phyloP scores from a whole-genome alignment of 805 yeast genomes.

The Myxozyma mucilagina region DNA sequence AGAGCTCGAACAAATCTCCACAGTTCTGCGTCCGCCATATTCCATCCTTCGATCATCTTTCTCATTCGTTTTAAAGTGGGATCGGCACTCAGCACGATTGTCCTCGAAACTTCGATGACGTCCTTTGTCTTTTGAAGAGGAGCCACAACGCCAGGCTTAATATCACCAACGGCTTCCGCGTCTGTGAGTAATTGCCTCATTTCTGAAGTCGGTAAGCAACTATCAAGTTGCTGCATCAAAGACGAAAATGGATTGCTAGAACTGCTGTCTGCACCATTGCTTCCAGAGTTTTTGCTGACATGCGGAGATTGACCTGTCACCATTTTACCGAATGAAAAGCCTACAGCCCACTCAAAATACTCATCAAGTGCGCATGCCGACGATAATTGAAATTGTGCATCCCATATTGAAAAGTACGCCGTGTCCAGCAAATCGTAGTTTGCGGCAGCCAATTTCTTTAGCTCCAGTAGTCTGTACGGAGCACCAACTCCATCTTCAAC shows the following conservation, averaged over 20 bases:
- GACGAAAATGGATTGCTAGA: background rate
- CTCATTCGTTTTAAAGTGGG: background rate
- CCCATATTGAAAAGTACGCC: conserved; percentile 12
- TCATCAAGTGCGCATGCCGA: conserved; percentile 14
- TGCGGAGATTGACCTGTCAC: background rate
- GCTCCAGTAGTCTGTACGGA: conserved; percentile 14
- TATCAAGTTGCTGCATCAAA: background rate
- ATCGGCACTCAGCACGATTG: background rate
- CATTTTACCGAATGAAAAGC: conserved; percentile 14
- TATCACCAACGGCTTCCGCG: background rate
- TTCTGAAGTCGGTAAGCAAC: conserved; percentile 8
- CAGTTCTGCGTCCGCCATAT: conserved; percentile 30
- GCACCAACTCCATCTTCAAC: conserved; percentile 16
- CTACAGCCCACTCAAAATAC: conserved; percentile 20
- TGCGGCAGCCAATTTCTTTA: conserved; percentile 19
- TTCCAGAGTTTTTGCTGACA: background rate
- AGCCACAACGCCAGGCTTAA: background rate
- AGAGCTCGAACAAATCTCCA: conserved; percentile 26
- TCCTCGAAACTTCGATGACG: background rate
- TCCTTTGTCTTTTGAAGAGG: conserved; percentile 8
- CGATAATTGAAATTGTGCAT: conserved; percentile 12
- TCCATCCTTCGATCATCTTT: conserved; percentile 26
- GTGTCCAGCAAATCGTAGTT: conserved; percentile 12
- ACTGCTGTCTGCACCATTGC: background rate
- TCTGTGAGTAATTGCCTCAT: conserved; percentile 2